phyloP scores from a whole-genome alignment of 345 rosid species.

The Fremontodendron californicum region DNA sequence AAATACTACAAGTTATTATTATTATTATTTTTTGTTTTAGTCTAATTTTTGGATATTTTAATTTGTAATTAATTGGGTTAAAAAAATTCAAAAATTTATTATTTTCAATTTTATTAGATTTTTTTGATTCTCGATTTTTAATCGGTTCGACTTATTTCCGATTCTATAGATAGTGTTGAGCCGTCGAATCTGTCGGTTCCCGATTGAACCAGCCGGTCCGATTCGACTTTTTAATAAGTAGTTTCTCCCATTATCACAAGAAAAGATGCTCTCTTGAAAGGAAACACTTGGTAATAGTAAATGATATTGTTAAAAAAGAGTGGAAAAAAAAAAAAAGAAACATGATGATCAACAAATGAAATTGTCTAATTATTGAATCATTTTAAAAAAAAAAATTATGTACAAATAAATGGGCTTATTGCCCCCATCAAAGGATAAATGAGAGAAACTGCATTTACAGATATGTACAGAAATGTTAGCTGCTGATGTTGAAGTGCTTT shows the following conservation, averaged over 20 bases:
- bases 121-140: too few species aligned
- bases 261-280: background rate
- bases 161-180: too few species aligned
- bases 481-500: slow-evolving; percentile 48
- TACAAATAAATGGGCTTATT: slow-evolving; percentile 10
- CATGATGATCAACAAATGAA: slow-evolving; percentile 13
- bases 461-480: slow-evolving; percentile 32
- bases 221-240: too few species aligned
- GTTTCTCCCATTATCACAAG: background rate
- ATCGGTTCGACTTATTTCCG: too few species aligned
- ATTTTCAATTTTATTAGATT: too few species aligned
- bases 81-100: too few species aligned
- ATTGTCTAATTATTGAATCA: slow-evolving; percentile 14
- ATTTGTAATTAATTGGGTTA: too few species aligned
- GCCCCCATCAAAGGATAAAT: slow-evolving; percentile 12
- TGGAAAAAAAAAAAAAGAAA: background rate
- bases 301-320: background rate
- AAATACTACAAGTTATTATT: too few species aligned
- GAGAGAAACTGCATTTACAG: slow-evolving; percentile 18
- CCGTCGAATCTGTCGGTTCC: too few species aligned
- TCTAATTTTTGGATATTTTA: too few species aligned
- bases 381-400: slow-evolving; percentile 10
- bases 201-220: too few species aligned
- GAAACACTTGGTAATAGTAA: background rate
- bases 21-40: too few species aligned